Evolutionary conservation across 495 filamentous ascomycete species (phyloP), one percentile per base, ranked within the genome.

Genomic region (Xylaria flabelliformis): DNA sequence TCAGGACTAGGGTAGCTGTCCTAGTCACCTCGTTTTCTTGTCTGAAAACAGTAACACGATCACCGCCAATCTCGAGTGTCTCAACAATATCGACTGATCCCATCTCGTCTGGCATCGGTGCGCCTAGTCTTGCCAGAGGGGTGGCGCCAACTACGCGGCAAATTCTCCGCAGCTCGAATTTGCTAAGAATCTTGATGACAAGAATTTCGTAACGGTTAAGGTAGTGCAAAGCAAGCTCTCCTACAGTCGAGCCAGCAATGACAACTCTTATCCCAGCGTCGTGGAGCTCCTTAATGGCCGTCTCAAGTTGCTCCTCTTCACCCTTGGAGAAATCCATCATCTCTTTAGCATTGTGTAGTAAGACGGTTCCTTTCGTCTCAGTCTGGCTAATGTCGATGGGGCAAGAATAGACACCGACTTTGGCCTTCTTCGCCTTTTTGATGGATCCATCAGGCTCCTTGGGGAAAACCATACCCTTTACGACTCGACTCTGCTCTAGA

Each of bases 61-160:
- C 97, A 78, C 97, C 97, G 69, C 97, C 97, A 80, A 99, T 98
- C 83, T 99, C 97, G 56, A 95, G 88, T 8, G 97, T 99, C 88
- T 98, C 97, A 24, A 99, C 95, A 36, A 99, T 82, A 82, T 99
- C 97, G 71, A 98, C 87, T 73, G 81, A 91, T 73, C 97, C 97
- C 94, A 98, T 98, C 87, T 99, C 97, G 77, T 99, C 97, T 32
- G 97, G 97, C 97, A 99, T 99, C 36, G 97, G 97, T 10, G 97
- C 97, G 67, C 97, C 97, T 63, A 99, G 88, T 75, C 97, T 91
- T 44, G 97, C 97, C 67, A 99, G 89, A 9, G 97, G 97, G 3
- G 94, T 97, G 55, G 96, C 97, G 65, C 97, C 96, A 42, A 99
- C 95, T 42, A 99, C 97, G 62, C 96, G 90, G 88, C 97, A 99